Percentiles rank a stretch among this genome's conserved stretches.
Evolutionary conservation across 163 green algal genomes (phyloP).

Genomic region (Scenedesmus sp.): DNA sequence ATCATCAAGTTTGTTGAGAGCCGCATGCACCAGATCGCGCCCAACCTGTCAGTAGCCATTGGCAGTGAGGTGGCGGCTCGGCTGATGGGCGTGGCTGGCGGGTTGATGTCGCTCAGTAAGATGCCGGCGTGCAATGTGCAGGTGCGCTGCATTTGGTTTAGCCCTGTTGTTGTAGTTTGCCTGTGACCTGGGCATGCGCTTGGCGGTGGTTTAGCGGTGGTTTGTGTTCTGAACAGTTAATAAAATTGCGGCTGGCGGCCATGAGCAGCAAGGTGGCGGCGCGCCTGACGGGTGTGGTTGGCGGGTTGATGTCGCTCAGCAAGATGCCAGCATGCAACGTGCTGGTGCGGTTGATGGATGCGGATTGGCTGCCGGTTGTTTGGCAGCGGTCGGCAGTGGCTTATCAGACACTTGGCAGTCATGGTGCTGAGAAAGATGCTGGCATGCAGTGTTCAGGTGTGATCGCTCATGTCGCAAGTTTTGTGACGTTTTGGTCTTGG

Average conservation of each 20-base stretch:
- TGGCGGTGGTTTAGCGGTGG: too few species aligned
- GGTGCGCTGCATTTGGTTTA: slow-evolving; percentile 58
- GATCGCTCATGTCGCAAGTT: too few species aligned
- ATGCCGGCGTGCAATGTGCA: slow-evolving; percentile 98
- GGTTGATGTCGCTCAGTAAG: slow-evolving; percentile 85
- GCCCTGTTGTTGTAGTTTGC: not conserved
- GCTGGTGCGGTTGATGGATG: slow-evolving; percentile 69
- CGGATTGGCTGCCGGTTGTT: too few species aligned
- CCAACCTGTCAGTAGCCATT: slow-evolving; percentile 93
- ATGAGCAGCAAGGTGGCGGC: slow-evolving; percentile 93
- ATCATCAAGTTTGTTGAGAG: slow-evolving; percentile 79
- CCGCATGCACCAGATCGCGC: slow-evolving; percentile 93
- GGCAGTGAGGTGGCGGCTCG: slow-evolving; percentile 93
- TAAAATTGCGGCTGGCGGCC: slow-evolving; percentile 64
- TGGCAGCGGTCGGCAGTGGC: not conserved
- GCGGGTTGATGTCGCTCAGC: slow-evolving; percentile 90
- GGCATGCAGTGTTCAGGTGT: too few species aligned
- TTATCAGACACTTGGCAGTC: not conserved
- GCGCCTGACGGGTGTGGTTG: slow-evolving; percentile 95
- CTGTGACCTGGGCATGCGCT: not conserved
- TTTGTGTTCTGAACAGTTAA: too few species aligned
- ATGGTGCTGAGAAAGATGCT: too few species aligned
- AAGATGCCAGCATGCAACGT: slow-evolving; percentile 97
- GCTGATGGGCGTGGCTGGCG: slow-evolving; percentile 97
- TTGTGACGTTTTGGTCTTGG: too few species aligned